Evolutionary conservation across 2,329 filamentous ascomycete genomes (phyloP).

Genomic region (Zalaria obscura): DNA sequence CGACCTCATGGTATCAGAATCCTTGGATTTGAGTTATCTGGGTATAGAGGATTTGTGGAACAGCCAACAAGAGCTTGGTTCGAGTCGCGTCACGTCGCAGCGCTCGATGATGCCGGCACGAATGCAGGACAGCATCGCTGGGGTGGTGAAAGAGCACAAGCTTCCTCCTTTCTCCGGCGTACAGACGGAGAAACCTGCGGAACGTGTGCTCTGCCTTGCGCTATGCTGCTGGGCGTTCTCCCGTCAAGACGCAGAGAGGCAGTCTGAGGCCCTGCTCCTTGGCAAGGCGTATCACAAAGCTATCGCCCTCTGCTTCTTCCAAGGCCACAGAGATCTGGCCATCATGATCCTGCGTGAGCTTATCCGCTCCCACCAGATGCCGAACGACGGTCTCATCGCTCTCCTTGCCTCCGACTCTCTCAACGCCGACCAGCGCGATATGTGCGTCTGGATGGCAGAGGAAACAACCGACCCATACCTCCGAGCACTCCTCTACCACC

Average conservation of each 20-base stretch:
- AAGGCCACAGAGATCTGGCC: slow-evolving; percentile 53
- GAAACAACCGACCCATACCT: slow-evolving; percentile 64
- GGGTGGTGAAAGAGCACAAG: slow-evolving; percentile 48
- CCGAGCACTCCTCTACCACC: slow-evolving; percentile 63
- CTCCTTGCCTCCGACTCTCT: slow-evolving; percentile 34
- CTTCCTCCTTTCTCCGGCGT: slow-evolving; percentile 51
- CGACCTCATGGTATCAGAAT: slow-evolving; percentile 55
- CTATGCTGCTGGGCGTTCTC: slow-evolving; percentile 59
- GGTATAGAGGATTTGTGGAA: slow-evolving; percentile 62
- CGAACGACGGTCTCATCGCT: slow-evolving; percentile 33
- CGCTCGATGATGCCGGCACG: slow-evolving; percentile 9
- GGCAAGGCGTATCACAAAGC: slow-evolving; percentile 55
- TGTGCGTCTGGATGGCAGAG: slow-evolving; percentile 47
- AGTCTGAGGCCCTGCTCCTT: slow-evolving; percentile 36
- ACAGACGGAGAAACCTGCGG: slow-evolving; percentile 50
- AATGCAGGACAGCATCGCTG: slow-evolving; percentile 36
- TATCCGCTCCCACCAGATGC: slow-evolving; percentile 53
- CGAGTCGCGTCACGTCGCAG: slow-evolving; percentile 9
- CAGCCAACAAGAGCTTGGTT: slow-evolving; percentile 41
- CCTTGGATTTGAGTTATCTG: slow-evolving; percentile 60
- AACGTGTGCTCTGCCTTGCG: slow-evolving; percentile 60
- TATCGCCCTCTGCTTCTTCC: slow-evolving; percentile 62
- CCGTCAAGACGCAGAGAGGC: slow-evolving; percentile 32
- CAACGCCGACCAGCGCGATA: slow-evolving; percentile 45
- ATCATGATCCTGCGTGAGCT: slow-evolving; percentile 56